Evolutionary conservation across 352 stramenopile species (phyloP).

Genomic region (Peronospora destructor): DNA sequence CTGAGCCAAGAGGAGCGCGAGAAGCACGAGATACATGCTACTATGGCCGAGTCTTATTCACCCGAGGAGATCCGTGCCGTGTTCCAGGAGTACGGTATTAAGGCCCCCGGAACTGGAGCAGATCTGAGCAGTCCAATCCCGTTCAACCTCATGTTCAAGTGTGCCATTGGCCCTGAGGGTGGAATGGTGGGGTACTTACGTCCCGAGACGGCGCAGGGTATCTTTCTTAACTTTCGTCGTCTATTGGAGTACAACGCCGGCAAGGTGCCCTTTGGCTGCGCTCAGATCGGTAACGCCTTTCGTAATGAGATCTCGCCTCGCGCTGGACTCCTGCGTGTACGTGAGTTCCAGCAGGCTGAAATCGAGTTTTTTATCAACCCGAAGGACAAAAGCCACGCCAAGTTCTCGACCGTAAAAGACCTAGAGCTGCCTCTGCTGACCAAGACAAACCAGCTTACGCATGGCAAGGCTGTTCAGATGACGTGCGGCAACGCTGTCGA

Average conservation of each 20-base stretch:
- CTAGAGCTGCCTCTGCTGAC: constrained; percentile 87
- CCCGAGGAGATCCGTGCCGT: constrained; percentile 94
- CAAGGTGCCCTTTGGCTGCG: constrained; percentile 84
- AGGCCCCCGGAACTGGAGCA: constrained; percentile 86
- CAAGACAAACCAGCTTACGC: constrained; percentile 93
- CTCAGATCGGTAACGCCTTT: constrained; percentile 86
- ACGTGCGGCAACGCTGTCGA: constrained; percentile 88
- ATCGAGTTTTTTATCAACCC: constrained; percentile 99
- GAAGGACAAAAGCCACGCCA: constrained; percentile 96
- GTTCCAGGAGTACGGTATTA: constrained; percentile 92
- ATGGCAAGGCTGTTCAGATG: constrained; percentile 93
- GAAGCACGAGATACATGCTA: constrained; percentile 89
- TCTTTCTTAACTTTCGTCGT: constrained; percentile 99
- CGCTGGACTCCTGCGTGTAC: constrained; percentile 93
- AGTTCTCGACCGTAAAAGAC: constrained; percentile 88
- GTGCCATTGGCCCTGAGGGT: constrained; percentile 96
- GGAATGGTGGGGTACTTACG: constrained; percentile 95
- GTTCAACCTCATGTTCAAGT: constrained; percentile 99
- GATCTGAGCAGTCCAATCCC: constrained; percentile 94
- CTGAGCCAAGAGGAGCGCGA: constrained; percentile 81
- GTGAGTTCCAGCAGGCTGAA: constrained; percentile 99
- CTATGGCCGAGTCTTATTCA: constrained; percentile 96
- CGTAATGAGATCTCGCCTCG: constrained; percentile 96
- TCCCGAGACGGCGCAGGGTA: constrained; percentile 97
- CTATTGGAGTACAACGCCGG: constrained; percentile 97